A percentile compares a stretch with the other conserved stretches of the same genome.
These are phyloP conservation scores for Zelonia costaricensis DNA, from an alignment of 208 protist species.

Conservation along the genomic window DNA sequence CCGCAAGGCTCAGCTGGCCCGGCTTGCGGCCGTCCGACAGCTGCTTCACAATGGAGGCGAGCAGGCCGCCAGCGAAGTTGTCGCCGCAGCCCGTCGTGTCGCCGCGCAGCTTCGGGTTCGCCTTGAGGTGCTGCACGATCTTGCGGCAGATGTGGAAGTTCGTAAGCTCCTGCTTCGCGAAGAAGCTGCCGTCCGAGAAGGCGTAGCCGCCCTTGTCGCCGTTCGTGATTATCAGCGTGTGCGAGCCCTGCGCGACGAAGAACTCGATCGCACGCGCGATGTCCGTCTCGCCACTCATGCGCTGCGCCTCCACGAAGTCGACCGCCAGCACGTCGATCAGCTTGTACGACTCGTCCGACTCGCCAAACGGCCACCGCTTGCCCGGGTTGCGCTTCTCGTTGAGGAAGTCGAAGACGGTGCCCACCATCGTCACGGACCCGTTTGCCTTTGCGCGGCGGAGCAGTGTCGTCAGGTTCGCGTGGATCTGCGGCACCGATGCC, in stretches of 20 bases:
- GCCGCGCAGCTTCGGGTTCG: slow-evolving; percentile 27
- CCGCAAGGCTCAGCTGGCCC: slow-evolving; percentile 19
- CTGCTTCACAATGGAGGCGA: slow-evolving; percentile 25
- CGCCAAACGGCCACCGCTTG: slow-evolving; percentile 33
- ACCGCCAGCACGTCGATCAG: slow-evolving; percentile 34
- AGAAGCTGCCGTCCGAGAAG: slow-evolving; percentile 25
- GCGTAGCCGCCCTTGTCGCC: slow-evolving; percentile 19
- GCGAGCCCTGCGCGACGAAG: slow-evolving; percentile 21
- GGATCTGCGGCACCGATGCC: slow-evolving; percentile 25
- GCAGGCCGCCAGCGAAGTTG: slow-evolving; percentile 35
- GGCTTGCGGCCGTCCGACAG: slow-evolving; percentile 18
- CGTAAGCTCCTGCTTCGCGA: slow-evolving; percentile 18
- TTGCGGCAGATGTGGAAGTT: slow-evolving; percentile 23
- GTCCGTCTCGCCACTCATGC: slow-evolving; percentile 29
- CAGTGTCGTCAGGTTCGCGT: slow-evolving; percentile 28
- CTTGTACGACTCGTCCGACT: slow-evolving; percentile 31
- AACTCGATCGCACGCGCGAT: slow-evolving; percentile 26
- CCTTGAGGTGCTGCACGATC: slow-evolving; percentile 23
- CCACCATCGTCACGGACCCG: slow-evolving; percentile 27
- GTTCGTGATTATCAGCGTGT: slow-evolving; percentile 27
- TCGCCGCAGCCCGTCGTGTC: slow-evolving; percentile 40
- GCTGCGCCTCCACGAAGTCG: slow-evolving; percentile 30
- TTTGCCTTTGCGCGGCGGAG: slow-evolving; percentile 26
- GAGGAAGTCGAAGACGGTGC: slow-evolving; percentile 29
- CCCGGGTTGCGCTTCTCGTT: slow-evolving; percentile 25